Conservation (phyloP, 768 basidiomycete genomes). For the Dentipellis fragilis region DNA sequence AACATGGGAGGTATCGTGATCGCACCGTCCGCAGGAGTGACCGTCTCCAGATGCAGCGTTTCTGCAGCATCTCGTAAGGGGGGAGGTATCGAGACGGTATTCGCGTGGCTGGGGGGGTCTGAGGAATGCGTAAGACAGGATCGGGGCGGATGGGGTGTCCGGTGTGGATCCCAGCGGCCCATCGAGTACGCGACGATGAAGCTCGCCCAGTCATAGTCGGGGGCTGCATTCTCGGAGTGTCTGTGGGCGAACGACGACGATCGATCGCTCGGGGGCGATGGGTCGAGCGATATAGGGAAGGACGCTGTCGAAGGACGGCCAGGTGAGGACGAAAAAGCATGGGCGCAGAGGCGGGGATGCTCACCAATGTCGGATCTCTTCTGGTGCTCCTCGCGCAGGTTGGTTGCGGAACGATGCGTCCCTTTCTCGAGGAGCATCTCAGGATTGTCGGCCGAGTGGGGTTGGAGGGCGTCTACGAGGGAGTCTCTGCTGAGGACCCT, state of each 20-base stretch:
- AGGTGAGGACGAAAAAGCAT: background rate
- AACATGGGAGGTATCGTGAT: background rate
- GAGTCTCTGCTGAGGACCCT: slow-evolving; percentile 1
- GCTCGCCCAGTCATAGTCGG: slow-evolving; percentile 56
- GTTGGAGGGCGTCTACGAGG: background rate
- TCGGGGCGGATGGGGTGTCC: slow-evolving; percentile 51
- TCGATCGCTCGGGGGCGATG: slow-evolving; percentile 17
- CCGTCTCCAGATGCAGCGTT: background rate
- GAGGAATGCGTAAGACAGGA: slow-evolving; percentile 15
- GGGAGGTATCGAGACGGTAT: background rate
- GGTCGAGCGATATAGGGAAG: slow-evolving; percentile 16
- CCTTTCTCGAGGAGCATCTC: slow-evolving; percentile 2
- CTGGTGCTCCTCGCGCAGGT: slow-evolving; percentile 9
- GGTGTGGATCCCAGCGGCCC: slow-evolving; percentile 75
- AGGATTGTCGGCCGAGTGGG: slow-evolving; percentile 4
- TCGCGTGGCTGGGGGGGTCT: background rate
- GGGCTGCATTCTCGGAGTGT: slow-evolving; percentile 13
- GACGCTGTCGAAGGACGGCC: background rate
- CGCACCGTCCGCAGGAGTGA: background rate
- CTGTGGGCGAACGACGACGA: slow-evolving; percentile 11
- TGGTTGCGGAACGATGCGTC: slow-evolving; percentile 10
- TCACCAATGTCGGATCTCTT: slow-evolving; percentile 9
- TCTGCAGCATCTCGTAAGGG: background rate
- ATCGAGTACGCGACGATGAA: slow-evolving; percentile 70
- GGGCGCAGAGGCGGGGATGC: background rate